These are phyloP conservation scores for Podaxis mareebaensis DNA, from an alignment of 768 basidiomycete species.

Conservation along the genomic window DNA sequence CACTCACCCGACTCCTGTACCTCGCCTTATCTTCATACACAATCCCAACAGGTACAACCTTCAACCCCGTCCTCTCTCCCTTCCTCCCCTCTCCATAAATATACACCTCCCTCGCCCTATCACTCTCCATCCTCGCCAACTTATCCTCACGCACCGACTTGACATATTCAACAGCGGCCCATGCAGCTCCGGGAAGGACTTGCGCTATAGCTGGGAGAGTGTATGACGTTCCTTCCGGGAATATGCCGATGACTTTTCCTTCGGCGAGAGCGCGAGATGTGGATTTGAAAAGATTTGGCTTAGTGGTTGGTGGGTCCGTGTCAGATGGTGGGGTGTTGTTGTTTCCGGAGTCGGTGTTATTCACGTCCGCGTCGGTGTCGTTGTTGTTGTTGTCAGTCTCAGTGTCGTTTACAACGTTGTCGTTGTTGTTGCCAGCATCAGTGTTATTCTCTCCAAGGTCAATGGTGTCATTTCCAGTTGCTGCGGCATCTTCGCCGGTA, in stretches of 20 bases:
- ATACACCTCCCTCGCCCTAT: constrained; percentile 13
- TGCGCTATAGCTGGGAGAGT: constrained; percentile 48
- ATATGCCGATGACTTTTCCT: constrained; percentile 64
- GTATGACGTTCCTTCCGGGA: constrained; percentile 63
- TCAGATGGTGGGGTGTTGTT: background rate
- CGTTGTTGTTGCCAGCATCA: no score
- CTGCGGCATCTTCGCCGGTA: no score
- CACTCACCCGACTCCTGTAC: constrained; percentile 58
- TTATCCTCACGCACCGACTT: constrained; percentile 31
- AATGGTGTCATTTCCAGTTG: no score
- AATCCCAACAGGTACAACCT: constrained; percentile 64
- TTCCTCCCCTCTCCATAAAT: constrained; percentile 22
- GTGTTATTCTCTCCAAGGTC: no score
- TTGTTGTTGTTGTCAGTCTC: no score
- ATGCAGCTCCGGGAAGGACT: constrained; percentile 62
- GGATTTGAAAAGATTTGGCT: constrained; percentile 53
- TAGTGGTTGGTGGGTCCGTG: constrained; percentile 13
- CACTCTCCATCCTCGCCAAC: constrained; percentile 6
- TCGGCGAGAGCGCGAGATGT: constrained; percentile 55
- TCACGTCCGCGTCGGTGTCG: background rate
- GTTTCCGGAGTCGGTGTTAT: background rate
- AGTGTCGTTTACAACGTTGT: no score
- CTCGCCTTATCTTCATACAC: constrained; percentile 70
- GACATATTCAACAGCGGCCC: constrained; percentile 72
- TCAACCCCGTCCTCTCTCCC: constrained; percentile 28